Evolutionary conservation across 176 grass and related monocot genomes (phyloP), one percentile per base, ranked within the genome.

Genomic region (Rhipidocladum racemiflorum): DNA sequence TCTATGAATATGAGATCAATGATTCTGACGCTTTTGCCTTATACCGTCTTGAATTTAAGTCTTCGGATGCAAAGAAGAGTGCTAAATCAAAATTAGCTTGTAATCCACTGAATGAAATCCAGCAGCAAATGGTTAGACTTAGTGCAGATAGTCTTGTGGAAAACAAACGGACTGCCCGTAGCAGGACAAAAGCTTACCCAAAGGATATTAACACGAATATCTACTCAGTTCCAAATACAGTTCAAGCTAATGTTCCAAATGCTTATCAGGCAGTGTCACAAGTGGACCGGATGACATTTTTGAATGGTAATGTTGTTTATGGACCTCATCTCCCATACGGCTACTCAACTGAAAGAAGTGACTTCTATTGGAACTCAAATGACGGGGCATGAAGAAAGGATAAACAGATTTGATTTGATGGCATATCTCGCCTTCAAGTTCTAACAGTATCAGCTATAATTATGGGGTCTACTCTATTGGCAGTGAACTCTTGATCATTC

Each of bases 1-100:
- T 97, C 25, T 97, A 92, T 69, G 94, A 97, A 67, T 97, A 97
- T 73, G 94, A 94, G 87, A 94, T 94, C 79, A 94, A 88, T 55
- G 83, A 97, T 8, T 92, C 85, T 77, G 94, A 97, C 55, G 74
- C 87, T 51, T 94, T 87, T 84, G 94, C 91, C 25, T 88, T 97
- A 30, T 94, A 92, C 48, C 76, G 91, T 27, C 91, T 97, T 25
- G 94, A 97, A 67, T 90, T 97, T 72, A 97, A 97, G 72, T 83
- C 91, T 56, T 87, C 88, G 25, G 91, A 94, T 77, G 87, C 85
- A 59, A 97, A 97, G 89, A 97, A 92, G 82, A 87, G 75, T 72
- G 77, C 91, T 71, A 97, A 94, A 54, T 90, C 84, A 51, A 90
- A 87, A 83, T 62, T 90, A 53, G 59, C 68, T 44, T 86, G 74